A percentile compares a stretch with the other conserved stretches of the same genome.
These are phyloP conservation scores for Huntiella moniliformis DNA, from an alignment of 2,329 filamentous ascomycete species.

Conservation along the genomic window DNA sequence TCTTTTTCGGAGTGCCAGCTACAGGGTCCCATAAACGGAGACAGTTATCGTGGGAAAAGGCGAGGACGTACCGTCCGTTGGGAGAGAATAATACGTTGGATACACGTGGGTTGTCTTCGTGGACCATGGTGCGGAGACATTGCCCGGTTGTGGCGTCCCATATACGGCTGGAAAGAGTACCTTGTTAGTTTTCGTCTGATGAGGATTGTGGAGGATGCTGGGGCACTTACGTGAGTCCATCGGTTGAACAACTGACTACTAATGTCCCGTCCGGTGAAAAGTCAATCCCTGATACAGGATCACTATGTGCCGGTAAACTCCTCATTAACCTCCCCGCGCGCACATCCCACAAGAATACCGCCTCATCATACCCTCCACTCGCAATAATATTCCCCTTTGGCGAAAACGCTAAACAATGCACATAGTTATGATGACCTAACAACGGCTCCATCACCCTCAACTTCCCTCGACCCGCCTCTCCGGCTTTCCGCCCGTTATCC, in stretches of 20 bases:
- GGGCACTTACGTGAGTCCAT: conserved; percentile 57
- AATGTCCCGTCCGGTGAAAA: conserved; percentile 85
- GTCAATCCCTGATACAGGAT: conserved; percentile 84
- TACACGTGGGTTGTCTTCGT: conserved; percentile 51
- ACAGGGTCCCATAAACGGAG: conserved; percentile 92
- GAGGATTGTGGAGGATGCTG: not conserved
- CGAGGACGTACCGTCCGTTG: conserved; percentile 82
- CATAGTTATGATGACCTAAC: conserved; percentile 85
- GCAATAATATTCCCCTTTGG: conserved; percentile 95
- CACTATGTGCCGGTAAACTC: conserved; percentile 79
- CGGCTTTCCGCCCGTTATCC: conserved; percentile 16
- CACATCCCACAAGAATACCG: conserved; percentile 93
- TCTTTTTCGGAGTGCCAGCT: conserved; percentile 80
- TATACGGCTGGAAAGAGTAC: conserved; percentile 39
- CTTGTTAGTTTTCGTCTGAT: not conserved
- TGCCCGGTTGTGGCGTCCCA: conserved; percentile 95
- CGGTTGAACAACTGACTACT: conserved; percentile 77
- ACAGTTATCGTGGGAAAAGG: conserved; percentile 78
- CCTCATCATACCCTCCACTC: conserved; percentile 90
- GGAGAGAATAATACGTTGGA: conserved; percentile 64
- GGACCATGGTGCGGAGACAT: conserved; percentile 81
- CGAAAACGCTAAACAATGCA: conserved; percentile 87
- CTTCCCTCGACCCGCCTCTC: conserved; percentile 17
- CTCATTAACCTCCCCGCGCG: conserved; percentile 74
- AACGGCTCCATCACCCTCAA: conserved; percentile 31